These are phyloP conservation scores for Apostasia ramifera DNA, from an alignment of 106 monocot species.

Conservation along the genomic window DNA sequence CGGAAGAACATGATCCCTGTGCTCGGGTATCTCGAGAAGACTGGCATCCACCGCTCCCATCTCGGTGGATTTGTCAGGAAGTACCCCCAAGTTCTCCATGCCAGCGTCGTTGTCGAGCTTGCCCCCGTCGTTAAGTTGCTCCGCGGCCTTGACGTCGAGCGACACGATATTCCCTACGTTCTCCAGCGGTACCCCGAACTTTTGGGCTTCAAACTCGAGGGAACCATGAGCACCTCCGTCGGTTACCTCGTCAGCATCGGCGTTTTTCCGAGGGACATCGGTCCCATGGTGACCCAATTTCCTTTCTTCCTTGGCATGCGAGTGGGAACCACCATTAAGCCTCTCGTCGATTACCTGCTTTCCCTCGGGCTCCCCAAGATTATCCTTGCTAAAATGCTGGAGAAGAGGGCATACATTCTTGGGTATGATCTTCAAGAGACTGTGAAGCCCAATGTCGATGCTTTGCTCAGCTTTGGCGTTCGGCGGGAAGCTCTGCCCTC, in stretches of 20 bases:
- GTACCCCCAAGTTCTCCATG: conserved; percentile 85
- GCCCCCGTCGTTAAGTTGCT: conserved; percentile 69
- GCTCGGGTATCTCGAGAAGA: conserved; percentile 75
- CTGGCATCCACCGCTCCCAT: conserved; percentile 49
- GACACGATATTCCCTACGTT: conserved; percentile 58
- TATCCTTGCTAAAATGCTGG: conserved; percentile 61
- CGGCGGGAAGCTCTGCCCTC: conserved; percentile 39
- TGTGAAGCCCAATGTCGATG: conserved; percentile 69
- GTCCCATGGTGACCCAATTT: conserved; percentile 58
- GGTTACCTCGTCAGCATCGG: conserved; percentile 87
- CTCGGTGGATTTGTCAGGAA: conserved; percentile 50
- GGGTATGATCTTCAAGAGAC: conserved; percentile 70
- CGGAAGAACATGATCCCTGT: conserved; percentile 93
- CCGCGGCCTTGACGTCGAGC: conserved; percentile 80
- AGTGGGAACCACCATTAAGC: conserved; percentile 85
- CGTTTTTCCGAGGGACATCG: conserved; percentile 63
- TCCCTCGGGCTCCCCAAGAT: conserved; percentile 50
- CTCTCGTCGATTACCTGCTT: conserved; percentile 62
- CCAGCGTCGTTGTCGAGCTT: conserved; percentile 83
- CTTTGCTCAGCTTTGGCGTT: conserved; percentile 56
- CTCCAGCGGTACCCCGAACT: conserved; percentile 75
- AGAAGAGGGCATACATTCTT: conserved; percentile 78
- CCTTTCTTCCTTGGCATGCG: conserved; percentile 76
- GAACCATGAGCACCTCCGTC: conserved; percentile 95
- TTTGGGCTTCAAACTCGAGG: conserved; percentile 88